Base-by-base conservation (phyloP, 1,284 basidiomycete species). In the Ustilago vetiveriae region DNA sequence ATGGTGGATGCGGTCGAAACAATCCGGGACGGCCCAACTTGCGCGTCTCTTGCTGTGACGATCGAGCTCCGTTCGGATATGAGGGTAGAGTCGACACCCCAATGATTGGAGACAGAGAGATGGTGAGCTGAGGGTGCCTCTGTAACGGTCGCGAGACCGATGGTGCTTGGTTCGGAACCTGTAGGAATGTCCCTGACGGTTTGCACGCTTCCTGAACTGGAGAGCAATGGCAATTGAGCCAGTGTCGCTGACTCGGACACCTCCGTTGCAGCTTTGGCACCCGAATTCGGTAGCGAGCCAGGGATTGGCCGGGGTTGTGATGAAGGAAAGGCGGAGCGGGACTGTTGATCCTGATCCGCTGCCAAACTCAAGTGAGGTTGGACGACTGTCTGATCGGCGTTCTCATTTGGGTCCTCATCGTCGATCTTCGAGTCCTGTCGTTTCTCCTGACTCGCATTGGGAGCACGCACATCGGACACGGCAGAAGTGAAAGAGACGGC, bases 401-500 rank as follows among this genome's bases (percentile, higher is more conserved):
- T 22, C 19, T 46, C 42, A n/a, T n/a, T n/a, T n/a, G n/a, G n/a
- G 3, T 56, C 62, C 19, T 43, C 40, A 13, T 42, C 45, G 17
- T 30, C 32, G 3, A n/a, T n/a, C n/a, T n/a, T n/a, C n/a, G n/a
- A n/a, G n/a, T 52, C n/a, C 4, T 32, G 6, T 3, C 10, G 2
- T 32, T 11, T 16, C n/a, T 19, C n/a, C 41, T 4, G 5, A 14
- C 27, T 33, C 16, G 42, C 17, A 17, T 66, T 44, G 8, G n/a
- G 10, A 10, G 37, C 41, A 9, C 50, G 50, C 6, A 67, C 58
- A 26, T 65, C 30, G 13, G 72, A 67, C 19, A 64, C 37, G 9
- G 72, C 72, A 7, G 74, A 76, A 16, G 64, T 38, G 47, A 76
- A 76, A 6, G 73, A 74, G 24, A 46, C 46, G 24, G 49, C 43